phyloP scores from a whole-genome alignment of 345 rosid genomes.

The Gossypium anomalum region DNA sequence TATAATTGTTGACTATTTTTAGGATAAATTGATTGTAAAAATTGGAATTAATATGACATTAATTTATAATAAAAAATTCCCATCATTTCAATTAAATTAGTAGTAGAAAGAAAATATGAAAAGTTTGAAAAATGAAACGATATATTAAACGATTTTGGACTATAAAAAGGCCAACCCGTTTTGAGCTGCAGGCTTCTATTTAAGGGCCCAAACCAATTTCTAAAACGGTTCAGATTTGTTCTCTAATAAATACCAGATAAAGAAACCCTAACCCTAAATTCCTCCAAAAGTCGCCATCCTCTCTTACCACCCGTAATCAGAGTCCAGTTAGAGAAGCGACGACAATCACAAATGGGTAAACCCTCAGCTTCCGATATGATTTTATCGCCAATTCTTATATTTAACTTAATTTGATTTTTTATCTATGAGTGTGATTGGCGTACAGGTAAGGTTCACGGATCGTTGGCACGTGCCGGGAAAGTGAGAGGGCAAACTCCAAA shows the following conservation, averaged over 20 bases:
- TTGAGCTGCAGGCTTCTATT: not conserved
- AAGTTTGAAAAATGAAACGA: too few species aligned
- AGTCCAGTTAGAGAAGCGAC: not conserved
- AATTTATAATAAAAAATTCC: too few species aligned
- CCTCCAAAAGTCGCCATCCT: not conserved
- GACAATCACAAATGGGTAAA: conserved; percentile 2
- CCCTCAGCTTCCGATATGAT: not conserved
- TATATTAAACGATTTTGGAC: not conserved
- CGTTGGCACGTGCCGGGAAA: conserved; percentile 84
- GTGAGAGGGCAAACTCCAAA: conserved; percentile 32
- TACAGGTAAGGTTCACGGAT: conserved; percentile 54
- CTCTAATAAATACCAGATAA: not conserved
- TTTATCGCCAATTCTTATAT: not conserved
- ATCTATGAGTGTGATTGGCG: not conserved
- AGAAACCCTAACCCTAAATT: not conserved
- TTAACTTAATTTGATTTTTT: not conserved
- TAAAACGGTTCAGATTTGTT: not conserved
- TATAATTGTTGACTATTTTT: too few species aligned
- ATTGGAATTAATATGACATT: too few species aligned
- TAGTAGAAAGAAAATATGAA: too few species aligned
- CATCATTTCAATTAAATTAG: too few species aligned
- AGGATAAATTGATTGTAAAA: too few species aligned
- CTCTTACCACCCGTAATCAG: not conserved
- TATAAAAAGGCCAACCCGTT: not conserved
- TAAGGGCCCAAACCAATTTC: not conserved